These are phyloP conservation scores for Exophiala xenobiotica DNA, from an alignment of 2,329 filamentous ascomycete genomes.

Conservation along the genomic window DNA sequence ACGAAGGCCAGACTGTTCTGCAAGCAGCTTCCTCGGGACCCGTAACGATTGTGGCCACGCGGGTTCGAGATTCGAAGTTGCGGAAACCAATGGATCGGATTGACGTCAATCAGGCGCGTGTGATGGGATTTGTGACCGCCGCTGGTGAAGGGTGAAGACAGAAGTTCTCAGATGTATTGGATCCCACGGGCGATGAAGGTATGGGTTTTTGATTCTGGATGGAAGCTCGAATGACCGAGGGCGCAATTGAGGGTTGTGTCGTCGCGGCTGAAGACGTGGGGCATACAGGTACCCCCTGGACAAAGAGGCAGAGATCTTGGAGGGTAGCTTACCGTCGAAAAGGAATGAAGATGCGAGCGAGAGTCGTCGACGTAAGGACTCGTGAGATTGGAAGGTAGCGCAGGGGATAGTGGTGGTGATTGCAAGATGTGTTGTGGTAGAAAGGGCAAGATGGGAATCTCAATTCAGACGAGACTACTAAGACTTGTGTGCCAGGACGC, in stretches of 20 bases:
- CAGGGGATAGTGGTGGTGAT: conserved; percentile 13
- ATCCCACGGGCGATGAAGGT: no score
- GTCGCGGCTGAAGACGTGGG: conserved; percentile 24
- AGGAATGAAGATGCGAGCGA: conserved; percentile 7
- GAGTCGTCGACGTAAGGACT: conserved; percentile 12
- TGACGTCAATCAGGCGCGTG: conserved; percentile 24
- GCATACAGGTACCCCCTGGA: conserved; percentile 15
- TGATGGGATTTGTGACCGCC: conserved; percentile 6
- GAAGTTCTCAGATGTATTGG: no score
- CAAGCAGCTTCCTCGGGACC: conserved; percentile 1
- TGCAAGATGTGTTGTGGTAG: conserved; percentile 9
- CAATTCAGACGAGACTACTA: conserved; percentile 3
- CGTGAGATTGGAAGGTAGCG: conserved; percentile 10
- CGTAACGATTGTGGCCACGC: conserved; percentile 3
- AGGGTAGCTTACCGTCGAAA: conserved; percentile 24
- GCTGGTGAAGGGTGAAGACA: neutral
- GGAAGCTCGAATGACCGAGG: conserved; percentile 9
- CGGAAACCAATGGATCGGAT: conserved; percentile 9
- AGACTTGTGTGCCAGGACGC: conserved; percentile 10
- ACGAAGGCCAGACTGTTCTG: neutral
- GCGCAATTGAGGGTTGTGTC: conserved; percentile 7
- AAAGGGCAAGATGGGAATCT: conserved; percentile 10
- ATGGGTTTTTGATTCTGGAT: no score
- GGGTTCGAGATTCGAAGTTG: conserved; percentile 9
- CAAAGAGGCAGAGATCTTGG: conserved; percentile 12